phyloP scores from a whole-genome alignment of 2,329 filamentous ascomycete genomes.

The Tolypocladium ophioglossoides region DNA sequence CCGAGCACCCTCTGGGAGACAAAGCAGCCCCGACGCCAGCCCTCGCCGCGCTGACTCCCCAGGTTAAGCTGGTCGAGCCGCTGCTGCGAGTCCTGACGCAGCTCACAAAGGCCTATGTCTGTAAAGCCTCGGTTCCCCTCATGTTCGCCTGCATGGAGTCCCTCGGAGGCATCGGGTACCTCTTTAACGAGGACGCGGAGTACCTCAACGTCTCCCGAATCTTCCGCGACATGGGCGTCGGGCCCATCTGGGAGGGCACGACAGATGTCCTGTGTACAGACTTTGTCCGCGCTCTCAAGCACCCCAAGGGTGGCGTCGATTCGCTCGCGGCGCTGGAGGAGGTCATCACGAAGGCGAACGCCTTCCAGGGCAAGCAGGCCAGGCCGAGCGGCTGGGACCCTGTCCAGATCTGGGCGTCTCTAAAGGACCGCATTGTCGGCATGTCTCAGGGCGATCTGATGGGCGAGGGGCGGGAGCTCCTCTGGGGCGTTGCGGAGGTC shows the following conservation, averaged over 20 bases:
- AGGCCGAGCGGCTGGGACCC: slow-evolving; percentile 18
- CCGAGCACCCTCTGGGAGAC: slow-evolving; percentile 30
- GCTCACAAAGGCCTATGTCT: slow-evolving; percentile 48
- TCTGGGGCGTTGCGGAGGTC: slow-evolving; percentile 33
- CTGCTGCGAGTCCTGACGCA: slow-evolving; percentile 50
- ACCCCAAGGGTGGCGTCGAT: slow-evolving; percentile 25
- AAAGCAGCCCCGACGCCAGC: slow-evolving; percentile 6
- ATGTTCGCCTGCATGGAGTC: slow-evolving; percentile 51
- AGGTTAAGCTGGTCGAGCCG: slow-evolving; percentile 20
- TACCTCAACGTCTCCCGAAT: slow-evolving; percentile 56
- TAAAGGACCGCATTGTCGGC: slow-evolving; percentile 25
- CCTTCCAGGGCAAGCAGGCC: slow-evolving; percentile 12
- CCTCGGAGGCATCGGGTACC: slow-evolving; percentile 56
- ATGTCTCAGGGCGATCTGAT: slow-evolving; percentile 28
- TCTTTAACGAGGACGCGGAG: slow-evolving; percentile 51
- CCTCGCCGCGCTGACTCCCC: slow-evolving; percentile 21
- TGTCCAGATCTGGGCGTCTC: slow-evolving; percentile 24
- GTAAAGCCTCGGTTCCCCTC: slow-evolving; percentile 36
- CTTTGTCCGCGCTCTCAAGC: slow-evolving; percentile 35
- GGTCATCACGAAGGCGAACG: slow-evolving; percentile 20
- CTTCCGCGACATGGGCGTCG: slow-evolving; percentile 52
- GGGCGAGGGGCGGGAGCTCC: slow-evolving; percentile 32
- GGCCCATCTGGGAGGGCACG: slow-evolving; percentile 63
- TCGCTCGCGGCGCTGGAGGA: slow-evolving; percentile 31
- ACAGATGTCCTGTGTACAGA: slow-evolving; percentile 57